phyloP scores from a whole-genome alignment of 225 moss, liverwort and hornwort genomes.

The Polytrichum formosum region DNA sequence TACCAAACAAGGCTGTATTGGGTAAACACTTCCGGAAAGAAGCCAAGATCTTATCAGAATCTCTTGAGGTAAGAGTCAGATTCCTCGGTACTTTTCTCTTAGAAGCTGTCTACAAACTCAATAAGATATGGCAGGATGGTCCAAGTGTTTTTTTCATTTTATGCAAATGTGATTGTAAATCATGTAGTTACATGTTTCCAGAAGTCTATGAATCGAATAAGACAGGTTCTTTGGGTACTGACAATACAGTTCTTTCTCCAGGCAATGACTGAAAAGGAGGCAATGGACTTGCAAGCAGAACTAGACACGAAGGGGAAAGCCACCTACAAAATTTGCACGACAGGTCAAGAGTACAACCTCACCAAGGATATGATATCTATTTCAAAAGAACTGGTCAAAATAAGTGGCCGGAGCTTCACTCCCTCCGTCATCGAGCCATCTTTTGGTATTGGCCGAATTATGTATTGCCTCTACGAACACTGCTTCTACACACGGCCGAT shows the following conservation, averaged over 20 bases:
- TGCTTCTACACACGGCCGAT: constrained; percentile 75
- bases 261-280: constrained; percentile 74
- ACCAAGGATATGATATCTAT: constrained; percentile 81
- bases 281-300: constrained; percentile 65
- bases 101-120: no score
- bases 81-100: no score
- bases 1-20: constrained; percentile 60
- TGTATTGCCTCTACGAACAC: constrained; percentile 94
- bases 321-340: constrained; percentile 60
- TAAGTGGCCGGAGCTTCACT: constrained; percentile 61
- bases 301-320: constrained; percentile 64
- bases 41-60: constrained; percentile 66
- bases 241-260: constrained; percentile 16
- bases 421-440: constrained; percentile 96
- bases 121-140: no score
- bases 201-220: no score
- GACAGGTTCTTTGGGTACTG: no score
- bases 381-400: constrained; percentile 46
- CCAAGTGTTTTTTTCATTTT: no score
- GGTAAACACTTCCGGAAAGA: constrained; percentile 93
- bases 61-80: constrained; percentile 59
- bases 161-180: no score
- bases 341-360: constrained; percentile 74
- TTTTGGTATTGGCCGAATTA: constrained; percentile 92
- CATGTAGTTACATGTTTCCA: no score